Percentiles rank a stretch among this genome's conserved stretches.
Conservation (phyloP, 371 early-diverging fungal species). For the Saksenaea vasiformis region DNA sequence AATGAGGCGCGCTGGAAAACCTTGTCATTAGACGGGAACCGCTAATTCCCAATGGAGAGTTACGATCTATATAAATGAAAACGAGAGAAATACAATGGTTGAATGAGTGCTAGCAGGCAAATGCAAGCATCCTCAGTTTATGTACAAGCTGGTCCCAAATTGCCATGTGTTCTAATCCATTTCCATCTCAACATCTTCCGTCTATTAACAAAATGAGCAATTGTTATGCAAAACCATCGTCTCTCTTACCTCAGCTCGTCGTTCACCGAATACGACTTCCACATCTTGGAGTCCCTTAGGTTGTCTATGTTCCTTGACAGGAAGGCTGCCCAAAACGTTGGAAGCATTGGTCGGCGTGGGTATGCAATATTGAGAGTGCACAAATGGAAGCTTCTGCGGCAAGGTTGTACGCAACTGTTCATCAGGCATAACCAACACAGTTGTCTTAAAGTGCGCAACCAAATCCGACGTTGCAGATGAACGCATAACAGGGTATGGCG, state of each 20-base stretch:
- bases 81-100: constrained; percentile 6
- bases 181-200: constrained; percentile 40
- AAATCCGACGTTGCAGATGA: constrained; percentile 57
- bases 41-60: background rate
- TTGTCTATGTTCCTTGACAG: constrained; percentile 14
- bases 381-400: constrained; percentile 62
- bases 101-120: background rate
- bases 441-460: constrained; percentile 88
- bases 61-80: constrained; percentile 1
- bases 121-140: background rate
- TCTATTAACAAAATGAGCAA: constrained; percentile 11
- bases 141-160: constrained; percentile 1
- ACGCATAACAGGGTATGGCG: constrained; percentile 76
- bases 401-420: constrained; percentile 77
- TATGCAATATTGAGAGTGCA: constrained; percentile 70
- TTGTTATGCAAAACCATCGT: background rate
- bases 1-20: no score
- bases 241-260: constrained; percentile 31
- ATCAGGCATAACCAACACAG: constrained; percentile 76
- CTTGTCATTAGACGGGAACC: no score
- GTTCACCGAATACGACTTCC: constrained; percentile 40
- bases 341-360: constrained; percentile 49
- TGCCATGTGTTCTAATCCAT: constrained; percentile 21
- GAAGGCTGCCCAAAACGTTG: constrained; percentile 32
- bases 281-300: constrained; percentile 10